phyloP scores from a whole-genome alignment of 1,139 yeast genomes.

The Zhuliangozyma blackwelliae region DNA sequence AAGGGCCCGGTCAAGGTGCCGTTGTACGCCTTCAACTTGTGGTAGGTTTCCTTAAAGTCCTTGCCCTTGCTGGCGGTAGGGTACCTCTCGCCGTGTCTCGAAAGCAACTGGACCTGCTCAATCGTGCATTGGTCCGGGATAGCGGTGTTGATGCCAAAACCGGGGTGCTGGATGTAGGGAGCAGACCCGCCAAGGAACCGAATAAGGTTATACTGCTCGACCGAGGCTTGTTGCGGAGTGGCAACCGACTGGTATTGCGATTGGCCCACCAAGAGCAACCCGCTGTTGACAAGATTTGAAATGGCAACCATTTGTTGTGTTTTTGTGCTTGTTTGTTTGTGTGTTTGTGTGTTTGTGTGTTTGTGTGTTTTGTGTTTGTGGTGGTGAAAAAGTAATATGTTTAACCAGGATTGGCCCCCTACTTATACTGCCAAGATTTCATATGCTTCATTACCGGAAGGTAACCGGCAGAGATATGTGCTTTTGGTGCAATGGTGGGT shows the following conservation, averaged over 20 bases:
- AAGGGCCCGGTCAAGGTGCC: conserved; percentile 20
- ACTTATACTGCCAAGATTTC: too few species aligned
- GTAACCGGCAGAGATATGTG: too few species aligned
- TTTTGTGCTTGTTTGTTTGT: too few species aligned
- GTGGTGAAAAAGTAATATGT: too few species aligned
- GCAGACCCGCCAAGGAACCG: conserved; percentile 40
- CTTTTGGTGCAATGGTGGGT: too few species aligned
- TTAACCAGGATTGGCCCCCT: too few species aligned
- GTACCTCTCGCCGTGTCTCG: conserved; percentile 67
- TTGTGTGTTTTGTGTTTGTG: too few species aligned
- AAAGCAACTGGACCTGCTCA: conserved; percentile 55
- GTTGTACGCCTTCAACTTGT: conserved; percentile 17
- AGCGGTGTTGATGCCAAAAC: conserved; percentile 37
- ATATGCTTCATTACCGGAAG: too few species aligned
- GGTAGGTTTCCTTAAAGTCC: conserved; percentile 12
- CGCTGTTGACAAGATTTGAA: conserved; percentile 27
- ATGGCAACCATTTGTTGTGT: conserved; percentile 24
- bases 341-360: too few species aligned
- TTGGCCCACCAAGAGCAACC: conserved; percentile 24
- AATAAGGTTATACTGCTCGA: conserved; percentile 33
- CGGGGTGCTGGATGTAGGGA: conserved; percentile 39
- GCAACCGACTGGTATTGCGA: conserved; percentile 24
- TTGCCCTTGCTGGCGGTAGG: conserved; percentile 33
- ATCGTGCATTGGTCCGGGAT: conserved; percentile 47
- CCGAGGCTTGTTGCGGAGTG: conserved; percentile 29